Evolutionary conservation across 1,284 basidiomycete genomes (phyloP).

Genomic region (Sphaerobolus stellatus): DNA sequence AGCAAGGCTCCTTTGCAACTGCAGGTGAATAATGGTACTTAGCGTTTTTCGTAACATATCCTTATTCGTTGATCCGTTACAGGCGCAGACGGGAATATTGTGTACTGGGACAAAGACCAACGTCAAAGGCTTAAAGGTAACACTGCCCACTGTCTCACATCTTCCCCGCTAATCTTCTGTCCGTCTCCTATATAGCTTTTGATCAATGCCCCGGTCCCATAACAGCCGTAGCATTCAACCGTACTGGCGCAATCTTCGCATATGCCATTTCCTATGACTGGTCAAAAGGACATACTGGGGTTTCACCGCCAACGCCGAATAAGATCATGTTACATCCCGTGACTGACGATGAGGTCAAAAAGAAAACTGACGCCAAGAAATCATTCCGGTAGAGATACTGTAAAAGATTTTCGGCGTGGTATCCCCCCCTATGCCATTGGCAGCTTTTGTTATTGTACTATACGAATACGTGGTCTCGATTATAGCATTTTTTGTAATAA

Average conservation of each 20-base stretch:
- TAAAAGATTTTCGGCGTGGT: not conserved
- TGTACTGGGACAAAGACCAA: slow-evolving; percentile 90
- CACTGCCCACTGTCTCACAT: not conserved
- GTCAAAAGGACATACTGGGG: slow-evolving; percentile 86
- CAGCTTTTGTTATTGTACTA: too few relatives aligned
- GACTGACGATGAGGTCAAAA: slow-evolving; percentile 87
- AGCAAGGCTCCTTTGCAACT: slow-evolving; percentile 92
- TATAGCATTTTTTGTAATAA: too few relatives aligned
- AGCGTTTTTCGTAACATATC: not conserved
- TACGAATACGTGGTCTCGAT: too few relatives aligned
- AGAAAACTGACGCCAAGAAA: slow-evolving; percentile 27
- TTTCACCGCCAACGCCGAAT: slow-evolving; percentile 77
- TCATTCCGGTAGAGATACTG: not conserved
- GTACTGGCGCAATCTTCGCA: slow-evolving; percentile 83
- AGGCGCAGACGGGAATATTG: slow-evolving; percentile 79
- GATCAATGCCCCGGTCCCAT: slow-evolving; percentile 70
- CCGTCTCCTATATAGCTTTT: slow-evolving; percentile 57
- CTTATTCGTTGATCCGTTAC: slow-evolving; percentile 5
- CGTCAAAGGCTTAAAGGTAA: slow-evolving; percentile 86
- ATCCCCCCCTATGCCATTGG: too few relatives aligned
- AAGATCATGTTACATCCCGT: slow-evolving; percentile 90
- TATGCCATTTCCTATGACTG: slow-evolving; percentile 90
- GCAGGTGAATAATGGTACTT: slow-evolving; percentile 58
- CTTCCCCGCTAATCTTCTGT: not conserved
- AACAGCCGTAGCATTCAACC: slow-evolving; percentile 78